Evolutionary conservation across 768 basidiomycete species (phyloP), one percentile per base, ranked within the genome.

Genomic region (Termitomyces sp.): DNA sequence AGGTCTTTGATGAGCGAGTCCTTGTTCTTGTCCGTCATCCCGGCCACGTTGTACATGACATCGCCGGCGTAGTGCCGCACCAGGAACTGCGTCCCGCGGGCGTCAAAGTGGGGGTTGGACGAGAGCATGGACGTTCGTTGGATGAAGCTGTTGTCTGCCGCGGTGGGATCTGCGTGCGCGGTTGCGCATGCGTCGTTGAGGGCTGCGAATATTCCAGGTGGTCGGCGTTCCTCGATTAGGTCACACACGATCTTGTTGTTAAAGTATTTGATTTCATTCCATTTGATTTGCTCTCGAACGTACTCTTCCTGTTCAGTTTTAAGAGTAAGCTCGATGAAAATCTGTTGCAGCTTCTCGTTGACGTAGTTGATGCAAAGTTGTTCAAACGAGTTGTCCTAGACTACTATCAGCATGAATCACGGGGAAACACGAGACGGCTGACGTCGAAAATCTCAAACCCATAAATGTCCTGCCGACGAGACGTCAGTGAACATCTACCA

Each of bases 21-120:
- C 80, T 99, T 99, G 79, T 99, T 99, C 82, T 99, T 99, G 74
- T 99, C 97, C 16, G 97, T 98, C 96, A 99, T 99, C 3, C 97
- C 97, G 7, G 89, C 70, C 13, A 98, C 87, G 61, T 95, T 97
- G 76, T 99, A 99, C 85, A 94, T 91, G 60, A 99, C 97, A 67
- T 98, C 97, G 64, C 97, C 97, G 20, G 97, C 97, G 68, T 98
- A 99, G 69, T 99, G 97, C 66, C 86, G 88, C 61, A 99, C 89
- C 52, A 99, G 73, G 76, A 98, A 99, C 69, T 99, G 94, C 15
- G 87, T 74, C 13, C 97, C 97, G 49, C 97, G 90, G 15, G 92
- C 77, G 68, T 99, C 97, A 68, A 98, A 99, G 71, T 99, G 95
- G 20, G 93, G 78, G 72, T 96, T 96, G 5, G 86, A 84, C 6